Conservation (phyloP, 2,329 filamentous ascomycete species). For the Sporothrix variecibatus region DNA sequence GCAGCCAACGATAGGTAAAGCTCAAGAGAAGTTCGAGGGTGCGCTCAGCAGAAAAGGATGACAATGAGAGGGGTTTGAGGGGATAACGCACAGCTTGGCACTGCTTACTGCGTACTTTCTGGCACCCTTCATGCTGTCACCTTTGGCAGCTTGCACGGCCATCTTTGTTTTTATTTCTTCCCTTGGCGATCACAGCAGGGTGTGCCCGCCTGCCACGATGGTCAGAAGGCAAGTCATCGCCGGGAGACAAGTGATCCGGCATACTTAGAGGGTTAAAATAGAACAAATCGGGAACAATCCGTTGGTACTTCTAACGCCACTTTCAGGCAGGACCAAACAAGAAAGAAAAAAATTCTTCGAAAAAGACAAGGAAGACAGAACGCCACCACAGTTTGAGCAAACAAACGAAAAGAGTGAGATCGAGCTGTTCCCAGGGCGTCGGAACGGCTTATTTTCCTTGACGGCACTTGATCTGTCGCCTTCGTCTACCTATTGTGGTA, state of each 20-base stretch:
- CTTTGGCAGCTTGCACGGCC: background rate
- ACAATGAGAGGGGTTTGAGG: background rate
- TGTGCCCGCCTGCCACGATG: background rate
- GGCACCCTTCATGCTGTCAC: background rate
- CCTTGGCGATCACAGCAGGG: background rate
- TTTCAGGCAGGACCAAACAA: background rate
- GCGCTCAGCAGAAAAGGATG: background rate
- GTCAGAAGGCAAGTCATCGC: background rate
- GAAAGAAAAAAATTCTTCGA: background rate
- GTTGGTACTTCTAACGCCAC: background rate
- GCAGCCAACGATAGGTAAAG: background rate
- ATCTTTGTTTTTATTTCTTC: background rate
- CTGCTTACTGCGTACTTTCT: slow-evolving; percentile 4
- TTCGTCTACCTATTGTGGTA: background rate
- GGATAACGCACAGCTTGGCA: background rate
- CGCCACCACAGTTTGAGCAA: background rate
- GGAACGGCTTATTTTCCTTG: background rate
- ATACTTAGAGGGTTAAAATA: background rate
- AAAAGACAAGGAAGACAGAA: background rate
- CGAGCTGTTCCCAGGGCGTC: background rate
- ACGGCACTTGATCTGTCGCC: background rate
- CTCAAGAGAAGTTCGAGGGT: background rate
- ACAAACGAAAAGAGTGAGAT: background rate
- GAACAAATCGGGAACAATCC: background rate
- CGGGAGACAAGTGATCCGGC: background rate